Evolutionary conservation across 441 rosid species (phyloP).

Genomic region (Theobroma grandiflorum): DNA sequence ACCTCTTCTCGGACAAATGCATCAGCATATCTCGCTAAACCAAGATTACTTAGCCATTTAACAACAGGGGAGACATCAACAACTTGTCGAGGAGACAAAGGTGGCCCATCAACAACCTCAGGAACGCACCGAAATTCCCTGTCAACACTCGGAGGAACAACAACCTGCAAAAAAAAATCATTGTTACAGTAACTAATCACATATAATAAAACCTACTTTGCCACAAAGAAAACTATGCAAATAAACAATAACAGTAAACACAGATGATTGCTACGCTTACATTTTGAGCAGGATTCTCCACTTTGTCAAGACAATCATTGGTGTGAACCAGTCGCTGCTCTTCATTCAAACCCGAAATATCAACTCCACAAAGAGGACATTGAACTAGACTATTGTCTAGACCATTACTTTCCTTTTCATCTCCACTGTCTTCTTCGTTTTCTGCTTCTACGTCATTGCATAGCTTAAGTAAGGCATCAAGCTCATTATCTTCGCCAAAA

Average conservation of each 20-base stretch:
- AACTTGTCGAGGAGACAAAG: slow-evolving; percentile 43
- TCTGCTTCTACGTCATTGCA: slow-evolving; percentile 51
- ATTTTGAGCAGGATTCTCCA: slow-evolving; percentile 40
- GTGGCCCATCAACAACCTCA: slow-evolving; percentile 45
- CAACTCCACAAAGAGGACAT: slow-evolving; percentile 83
- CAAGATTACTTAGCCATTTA: slow-evolving; percentile 66
- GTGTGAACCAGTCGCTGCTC: slow-evolving; percentile 73
- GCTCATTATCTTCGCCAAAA: slow-evolving; percentile 52
- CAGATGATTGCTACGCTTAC: slow-evolving; percentile 48
- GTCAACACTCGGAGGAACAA: slow-evolving; percentile 23
- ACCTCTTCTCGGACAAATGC: slow-evolving; percentile 86
- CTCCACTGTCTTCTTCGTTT: slow-evolving; percentile 26
- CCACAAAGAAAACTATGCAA: background rate
- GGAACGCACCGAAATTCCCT: slow-evolving; percentile 29
- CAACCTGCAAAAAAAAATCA: slow-evolving; percentile 44
- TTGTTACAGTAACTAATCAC: background rate
- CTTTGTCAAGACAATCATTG: slow-evolving; percentile 79
- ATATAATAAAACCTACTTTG: background rate
- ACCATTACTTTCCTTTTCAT: slow-evolving; percentile 2
- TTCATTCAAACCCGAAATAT: slow-evolving; percentile 71
- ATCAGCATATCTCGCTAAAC: slow-evolving; percentile 73
- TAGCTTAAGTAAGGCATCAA: slow-evolving; percentile 64
- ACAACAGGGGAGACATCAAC: slow-evolving; percentile 72
- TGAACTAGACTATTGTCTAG: slow-evolving; percentile 38
- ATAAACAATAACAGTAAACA: background rate